Conservation (phyloP, 208 protist genomes). For the Naegleria gruberi region DNA sequence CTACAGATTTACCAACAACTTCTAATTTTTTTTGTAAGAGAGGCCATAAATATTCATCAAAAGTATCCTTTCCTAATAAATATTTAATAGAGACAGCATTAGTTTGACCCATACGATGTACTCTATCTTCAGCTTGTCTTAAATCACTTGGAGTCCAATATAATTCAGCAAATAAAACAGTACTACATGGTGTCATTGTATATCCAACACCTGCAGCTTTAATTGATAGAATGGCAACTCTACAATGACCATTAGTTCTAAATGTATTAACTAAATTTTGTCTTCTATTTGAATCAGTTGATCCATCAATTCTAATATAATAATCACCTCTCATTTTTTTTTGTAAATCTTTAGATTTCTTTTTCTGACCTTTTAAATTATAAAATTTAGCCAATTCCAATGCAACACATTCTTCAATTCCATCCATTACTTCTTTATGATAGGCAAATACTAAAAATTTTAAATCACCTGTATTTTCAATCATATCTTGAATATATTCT, state of each 20-base stretch:
- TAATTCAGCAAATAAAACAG: constrained; percentile 91
- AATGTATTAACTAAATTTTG: constrained; percentile 68
- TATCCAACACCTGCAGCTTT: constrained; percentile 85
- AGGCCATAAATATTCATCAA: background rate
- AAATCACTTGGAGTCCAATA: constrained; percentile 91
- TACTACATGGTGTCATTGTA: constrained; percentile 81
- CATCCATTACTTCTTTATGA: background rate
- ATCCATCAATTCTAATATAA: constrained; percentile 17
- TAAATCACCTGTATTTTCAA: background rate
- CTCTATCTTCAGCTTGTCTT: constrained; percentile 89
- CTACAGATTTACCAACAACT: background rate
- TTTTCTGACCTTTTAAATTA: background rate
- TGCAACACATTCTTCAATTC: background rate
- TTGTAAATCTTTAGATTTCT: background rate
- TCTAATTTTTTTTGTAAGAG: constrained; percentile 7
- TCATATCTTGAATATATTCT: background rate
- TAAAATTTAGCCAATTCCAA: background rate
- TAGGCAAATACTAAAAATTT: constrained; percentile 16
- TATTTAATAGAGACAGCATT: constrained; percentile 75
- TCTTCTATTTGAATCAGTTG: constrained; percentile 54
- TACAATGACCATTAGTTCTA: constrained; percentile 52
- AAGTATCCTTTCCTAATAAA: constrained; percentile 6
- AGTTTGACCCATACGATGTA: constrained; percentile 87
- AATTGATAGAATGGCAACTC: constrained; percentile 79
- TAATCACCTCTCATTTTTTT: background rate